These are phyloP conservation scores for Panicum hallii DNA, from an alignment of 202 grass and related monocot genomes.

Conservation along the genomic window DNA sequence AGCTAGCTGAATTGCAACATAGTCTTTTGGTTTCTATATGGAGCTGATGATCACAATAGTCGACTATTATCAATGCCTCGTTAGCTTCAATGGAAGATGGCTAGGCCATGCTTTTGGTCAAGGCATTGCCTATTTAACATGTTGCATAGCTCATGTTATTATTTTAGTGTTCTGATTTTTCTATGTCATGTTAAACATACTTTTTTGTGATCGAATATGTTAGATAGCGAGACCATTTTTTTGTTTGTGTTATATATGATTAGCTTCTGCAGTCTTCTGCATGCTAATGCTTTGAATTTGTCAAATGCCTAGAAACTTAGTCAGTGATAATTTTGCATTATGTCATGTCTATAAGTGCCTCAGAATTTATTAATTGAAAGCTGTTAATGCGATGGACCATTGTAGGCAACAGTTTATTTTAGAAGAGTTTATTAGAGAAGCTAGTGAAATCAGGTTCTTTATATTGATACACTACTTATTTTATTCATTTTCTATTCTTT, in stretches of 20 bases:
- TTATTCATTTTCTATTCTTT: not conserved
- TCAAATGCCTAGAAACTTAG: slow-evolving; percentile 13
- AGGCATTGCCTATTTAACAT: slow-evolving; percentile 17
- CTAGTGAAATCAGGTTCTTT: not conserved
- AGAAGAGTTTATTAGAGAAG: slow-evolving; percentile 13
- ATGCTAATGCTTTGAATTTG: not conserved
- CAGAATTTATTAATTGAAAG: slow-evolving; percentile 30
- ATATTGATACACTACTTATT: not conserved
- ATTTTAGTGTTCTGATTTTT: slow-evolving; percentile 25
- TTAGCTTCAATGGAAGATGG: slow-evolving; percentile 29
- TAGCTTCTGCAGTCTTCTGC: slow-evolving; percentile 1
- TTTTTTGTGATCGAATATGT: slow-evolving; percentile 27
- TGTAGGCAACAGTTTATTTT: slow-evolving; percentile 7
- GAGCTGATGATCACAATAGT: slow-evolving; percentile 2
- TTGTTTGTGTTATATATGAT: slow-evolving; percentile 6
- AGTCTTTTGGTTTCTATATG: not conserved
- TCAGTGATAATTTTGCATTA: not conserved
- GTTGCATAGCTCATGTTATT: slow-evolving; percentile 28
- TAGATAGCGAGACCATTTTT: slow-evolving; percentile 7
- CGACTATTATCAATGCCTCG: slow-evolving; percentile 13
- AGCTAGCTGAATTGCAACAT: not conserved
- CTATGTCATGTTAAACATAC: slow-evolving; percentile 21
- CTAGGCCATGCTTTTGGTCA: not conserved
- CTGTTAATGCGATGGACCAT: slow-evolving; percentile 4
- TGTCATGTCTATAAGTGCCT: slow-evolving; percentile 5